Evolutionary conservation across 2,329 filamentous ascomycete species (phyloP).

Genomic region (Ascochyta viciae-villosae): DNA sequence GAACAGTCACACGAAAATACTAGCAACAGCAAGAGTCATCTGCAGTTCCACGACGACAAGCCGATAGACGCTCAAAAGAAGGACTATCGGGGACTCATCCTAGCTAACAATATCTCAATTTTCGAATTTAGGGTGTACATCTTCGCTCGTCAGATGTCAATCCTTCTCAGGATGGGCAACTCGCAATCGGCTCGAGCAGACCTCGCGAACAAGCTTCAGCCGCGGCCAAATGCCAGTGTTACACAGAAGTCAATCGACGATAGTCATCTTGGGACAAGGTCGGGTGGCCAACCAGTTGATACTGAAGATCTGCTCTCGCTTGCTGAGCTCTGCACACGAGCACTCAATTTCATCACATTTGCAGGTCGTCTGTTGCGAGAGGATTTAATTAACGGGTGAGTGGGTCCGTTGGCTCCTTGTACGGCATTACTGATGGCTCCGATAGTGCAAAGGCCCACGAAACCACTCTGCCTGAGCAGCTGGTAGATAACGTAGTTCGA

Average conservation of each 20-base stretch:
- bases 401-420: neutral
- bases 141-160: conserved; percentile 83
- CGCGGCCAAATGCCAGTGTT: conserved; percentile 31
- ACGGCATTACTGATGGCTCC: conserved; percentile 24
- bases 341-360: conserved; percentile 82
- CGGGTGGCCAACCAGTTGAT: conserved; percentile 55
- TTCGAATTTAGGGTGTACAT: conserved; percentile 97
- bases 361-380: conserved; percentile 80
- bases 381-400: conserved; percentile 73
- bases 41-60: conserved; percentile 40
- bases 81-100: conserved; percentile 87
- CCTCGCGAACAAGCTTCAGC: conserved; percentile 47
- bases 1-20: conserved; percentile 28
- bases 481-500: conserved; percentile 76
- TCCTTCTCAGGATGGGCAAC: conserved; percentile 85
- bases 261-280: conserved; percentile 37
- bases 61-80: conserved; percentile 62
- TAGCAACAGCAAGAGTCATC: conserved; percentile 16
- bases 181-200: conserved; percentile 52
- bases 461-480: conserved; percentile 51
- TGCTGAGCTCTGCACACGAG: conserved; percentile 84
- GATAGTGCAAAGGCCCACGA: conserved; percentile 42
- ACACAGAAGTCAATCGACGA: conserved; percentile 43
- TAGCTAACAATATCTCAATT: conserved; percentile 92
- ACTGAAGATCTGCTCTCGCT: conserved; percentile 78